These are phyloP conservation scores for Acer negundo DNA, from an alignment of 345 rosid species.

Conservation along the genomic window DNA sequence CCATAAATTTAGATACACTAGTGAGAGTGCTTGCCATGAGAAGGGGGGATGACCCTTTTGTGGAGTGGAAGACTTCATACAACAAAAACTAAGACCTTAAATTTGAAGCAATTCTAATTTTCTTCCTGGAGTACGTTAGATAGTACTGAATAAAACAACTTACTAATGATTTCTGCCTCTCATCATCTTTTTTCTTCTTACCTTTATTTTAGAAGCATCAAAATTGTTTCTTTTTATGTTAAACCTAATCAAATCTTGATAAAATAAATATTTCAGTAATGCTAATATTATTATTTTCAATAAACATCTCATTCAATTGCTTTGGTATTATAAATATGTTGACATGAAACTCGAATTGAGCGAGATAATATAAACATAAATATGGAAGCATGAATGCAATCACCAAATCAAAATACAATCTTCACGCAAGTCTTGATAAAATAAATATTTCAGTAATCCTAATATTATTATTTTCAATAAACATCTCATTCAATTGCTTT, in stretches of 20 bases:
- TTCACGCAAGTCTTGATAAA: too few relatives aligned
- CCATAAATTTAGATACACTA: neutral
- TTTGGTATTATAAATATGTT: neutral
- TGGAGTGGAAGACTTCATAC: neutral
- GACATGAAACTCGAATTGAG: too few relatives aligned
- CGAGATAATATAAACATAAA: neutral
- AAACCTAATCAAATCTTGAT: too few relatives aligned
- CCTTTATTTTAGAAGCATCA: neutral
- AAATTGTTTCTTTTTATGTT: too few relatives aligned
- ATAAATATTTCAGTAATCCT: too few relatives aligned
- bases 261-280: too few relatives aligned
- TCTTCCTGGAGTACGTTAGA: neutral
- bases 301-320: neutral
- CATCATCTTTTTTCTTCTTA: neutral
- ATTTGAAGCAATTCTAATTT: neutral
- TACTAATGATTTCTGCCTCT: neutral
- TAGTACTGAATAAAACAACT: neutral
- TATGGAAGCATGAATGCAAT: conserved; percentile 17
- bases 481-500: neutral
- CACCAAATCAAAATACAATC: neutral
- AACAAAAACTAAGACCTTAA: neutral
- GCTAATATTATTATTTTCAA: too few relatives aligned
- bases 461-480: too few relatives aligned
- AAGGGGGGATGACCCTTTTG: neutral
- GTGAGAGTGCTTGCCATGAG: neutral